These are phyloP conservation scores for Aspergillus felis DNA, from an alignment of 2,329 filamentous ascomycete species.

Conservation along the genomic window DNA sequence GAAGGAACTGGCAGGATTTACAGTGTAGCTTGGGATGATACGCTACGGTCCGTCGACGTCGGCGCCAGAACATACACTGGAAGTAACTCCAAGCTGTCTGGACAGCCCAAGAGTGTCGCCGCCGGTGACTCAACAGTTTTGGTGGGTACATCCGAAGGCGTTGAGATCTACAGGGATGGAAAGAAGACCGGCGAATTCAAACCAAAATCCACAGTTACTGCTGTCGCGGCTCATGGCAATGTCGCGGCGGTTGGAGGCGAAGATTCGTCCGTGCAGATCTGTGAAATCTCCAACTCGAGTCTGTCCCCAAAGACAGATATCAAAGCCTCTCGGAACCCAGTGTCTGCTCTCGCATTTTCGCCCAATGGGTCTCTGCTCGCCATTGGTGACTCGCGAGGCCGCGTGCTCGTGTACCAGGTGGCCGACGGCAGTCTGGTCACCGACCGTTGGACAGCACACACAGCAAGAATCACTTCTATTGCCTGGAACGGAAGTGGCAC, in stretches of 20 bases:
- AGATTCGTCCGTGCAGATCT: conserved; percentile 71
- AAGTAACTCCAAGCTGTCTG: conserved; percentile 61
- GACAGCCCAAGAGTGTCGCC: conserved; percentile 74
- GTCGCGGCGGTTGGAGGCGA: conserved; percentile 73
- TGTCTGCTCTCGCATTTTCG: conserved; percentile 83
- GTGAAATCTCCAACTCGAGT: conserved; percentile 57
- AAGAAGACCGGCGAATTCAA: conserved; percentile 57
- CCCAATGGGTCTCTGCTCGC: conserved; percentile 72
- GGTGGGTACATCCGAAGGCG: conserved; percentile 57
- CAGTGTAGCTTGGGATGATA: conserved; percentile 93
- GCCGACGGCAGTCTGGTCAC: conserved; percentile 68
- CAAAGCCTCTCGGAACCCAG: conserved; percentile 63
- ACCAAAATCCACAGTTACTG: conserved; percentile 63
- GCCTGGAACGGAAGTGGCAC: conserved; percentile 76
- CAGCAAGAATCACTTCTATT: conserved; percentile 62
- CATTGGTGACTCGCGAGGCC: conserved; percentile 77
- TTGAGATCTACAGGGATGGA: conserved; percentile 58
- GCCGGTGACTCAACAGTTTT: conserved; percentile 51
- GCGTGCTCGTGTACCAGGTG: conserved; percentile 77
- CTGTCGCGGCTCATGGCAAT: conserved; percentile 65
- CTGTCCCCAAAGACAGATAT: conserved; percentile 56
- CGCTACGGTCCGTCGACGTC: conserved; percentile 72
- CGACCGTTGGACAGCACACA: conserved; percentile 73
- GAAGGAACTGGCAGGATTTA: conserved; percentile 60
- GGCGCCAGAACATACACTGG: conserved; percentile 72